Evolutionary conservation across 2,329 filamentous ascomycete species (phyloP), one percentile per base, ranked within the genome.

Genomic region (Myrmaecium sp.): DNA sequence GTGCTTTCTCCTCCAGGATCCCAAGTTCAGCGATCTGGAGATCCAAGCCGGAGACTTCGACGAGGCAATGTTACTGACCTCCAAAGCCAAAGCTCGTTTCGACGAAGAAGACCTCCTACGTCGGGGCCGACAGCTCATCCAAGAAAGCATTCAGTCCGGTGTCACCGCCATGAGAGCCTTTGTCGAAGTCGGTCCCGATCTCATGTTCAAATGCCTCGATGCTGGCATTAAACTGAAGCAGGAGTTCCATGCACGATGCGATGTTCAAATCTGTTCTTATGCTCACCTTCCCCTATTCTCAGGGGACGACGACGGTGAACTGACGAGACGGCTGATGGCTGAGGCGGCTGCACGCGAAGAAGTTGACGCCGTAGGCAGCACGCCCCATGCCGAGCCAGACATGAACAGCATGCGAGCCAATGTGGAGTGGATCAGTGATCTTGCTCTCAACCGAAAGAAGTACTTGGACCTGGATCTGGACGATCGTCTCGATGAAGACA

Each of bases 391-490:
- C 2, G 76, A 82, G 45, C 43, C 52, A 4, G 56, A 56, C 14
- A 39, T 52, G 12, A 45, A 50, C 6, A 58, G 57, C 5, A 58
- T 62, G 32, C 52, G 60, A 27, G 41, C 44, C 25, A 81, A 79
- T 38, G 64, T 78, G 11, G 52, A 62, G 11, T 80, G 69, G 67
- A 67, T 74, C 10, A 52, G 75, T 20, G 50, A 57, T 2, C 54
- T 59, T 14, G 69, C 70, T 2, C 41, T 71, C 19, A 33, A 50
- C 13, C 41, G 58, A 20, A 41, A 46, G 2, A 57, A 71, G 26
- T 67, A 76, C 42, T 47, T 81, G 4, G 75, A 81, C 39, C 69
- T 80, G 23, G 76, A 81, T 42, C 57, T 81, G 5, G 76, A 81
- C 44, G 80, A 81, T 43, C 70, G 71, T 30, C 52, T 80, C 3